Conservation (phyloP, 2,329 filamentous ascomycete genomes). For the Ascochyta koolunga region DNA sequence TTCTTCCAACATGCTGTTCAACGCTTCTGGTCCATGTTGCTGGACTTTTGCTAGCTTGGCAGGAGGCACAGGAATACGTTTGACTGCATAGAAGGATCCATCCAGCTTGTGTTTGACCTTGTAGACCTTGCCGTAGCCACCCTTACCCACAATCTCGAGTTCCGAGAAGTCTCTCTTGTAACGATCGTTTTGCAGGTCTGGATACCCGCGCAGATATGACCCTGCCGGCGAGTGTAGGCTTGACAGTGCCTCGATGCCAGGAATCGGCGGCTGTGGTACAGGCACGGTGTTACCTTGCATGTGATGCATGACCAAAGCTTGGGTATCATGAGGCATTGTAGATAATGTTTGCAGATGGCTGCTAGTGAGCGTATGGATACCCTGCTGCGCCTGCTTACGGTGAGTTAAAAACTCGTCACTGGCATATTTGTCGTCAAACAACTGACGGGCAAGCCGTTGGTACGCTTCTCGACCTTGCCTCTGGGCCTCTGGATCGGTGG, state of each 20-base stretch:
- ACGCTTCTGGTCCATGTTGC: slow-evolving; percentile 57
- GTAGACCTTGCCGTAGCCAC: slow-evolving; percentile 70
- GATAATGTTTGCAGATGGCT: slow-evolving; percentile 33
- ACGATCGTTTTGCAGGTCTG: slow-evolving; percentile 39
- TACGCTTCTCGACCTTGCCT: slow-evolving; percentile 48
- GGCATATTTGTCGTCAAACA: slow-evolving; percentile 49
- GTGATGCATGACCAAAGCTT: slow-evolving; percentile 30
- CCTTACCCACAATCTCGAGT: slow-evolving; percentile 64
- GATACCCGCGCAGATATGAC: slow-evolving; percentile 34
- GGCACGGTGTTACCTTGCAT: slow-evolving; percentile 9
- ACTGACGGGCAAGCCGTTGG: slow-evolving; percentile 43
- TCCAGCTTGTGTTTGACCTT: slow-evolving; percentile 67
- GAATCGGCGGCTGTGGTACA: slow-evolving; percentile 19
- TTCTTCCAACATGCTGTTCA: slow-evolving; percentile 65
- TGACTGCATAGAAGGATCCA: slow-evolving; percentile 67
- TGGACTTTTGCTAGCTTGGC: slow-evolving; percentile 59
- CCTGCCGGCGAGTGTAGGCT: slow-evolving; percentile 23
- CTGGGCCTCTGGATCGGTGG: slow-evolving; percentile 46
- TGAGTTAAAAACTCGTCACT: slow-evolving; percentile 46
- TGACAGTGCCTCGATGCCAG: slow-evolving; percentile 20
- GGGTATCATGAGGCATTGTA: slow-evolving; percentile 28
- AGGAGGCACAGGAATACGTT: slow-evolving; percentile 66
- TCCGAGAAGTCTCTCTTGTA: slow-evolving; percentile 44
- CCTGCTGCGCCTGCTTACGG: slow-evolving; percentile 45
- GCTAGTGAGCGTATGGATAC: slow-evolving; percentile 42